phyloP scores from a whole-genome alignment of 345 rosid genomes.

The Brassica incana region DNA sequence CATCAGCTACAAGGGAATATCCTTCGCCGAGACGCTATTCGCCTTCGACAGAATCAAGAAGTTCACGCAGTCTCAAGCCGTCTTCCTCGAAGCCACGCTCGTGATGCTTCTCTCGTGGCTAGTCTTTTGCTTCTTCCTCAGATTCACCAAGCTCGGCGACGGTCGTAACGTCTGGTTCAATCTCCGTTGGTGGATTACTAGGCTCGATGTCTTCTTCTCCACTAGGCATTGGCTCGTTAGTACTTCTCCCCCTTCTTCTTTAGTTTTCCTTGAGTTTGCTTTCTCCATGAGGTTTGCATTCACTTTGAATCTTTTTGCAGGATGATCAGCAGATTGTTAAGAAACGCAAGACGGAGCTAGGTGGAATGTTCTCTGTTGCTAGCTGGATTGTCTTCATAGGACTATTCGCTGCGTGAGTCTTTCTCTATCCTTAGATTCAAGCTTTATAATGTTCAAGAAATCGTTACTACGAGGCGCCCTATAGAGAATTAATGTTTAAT shows the following conservation, averaged over 20 bases:
- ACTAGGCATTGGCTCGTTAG: slow-evolving; percentile 96
- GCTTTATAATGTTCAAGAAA: not conserved
- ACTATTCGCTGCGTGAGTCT: slow-evolving; percentile 88
- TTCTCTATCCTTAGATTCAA: not conserved
- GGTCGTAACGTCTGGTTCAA: slow-evolving; percentile 70
- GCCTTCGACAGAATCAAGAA: slow-evolving; percentile 71
- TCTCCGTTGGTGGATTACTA: slow-evolving; percentile 91
- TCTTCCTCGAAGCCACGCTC: slow-evolving; percentile 86
- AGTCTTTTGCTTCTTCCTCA: slow-evolving; percentile 58
- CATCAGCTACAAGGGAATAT: slow-evolving; percentile 42
- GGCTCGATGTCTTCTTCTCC: slow-evolving; percentile 84
- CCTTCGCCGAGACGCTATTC: slow-evolving; percentile 66
- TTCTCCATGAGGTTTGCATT: not conserved
- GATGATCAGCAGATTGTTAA: slow-evolving; percentile 76
- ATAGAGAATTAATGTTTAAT: not conserved
- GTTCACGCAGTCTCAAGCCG: slow-evolving; percentile 89
- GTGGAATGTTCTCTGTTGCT: slow-evolving; percentile 90
- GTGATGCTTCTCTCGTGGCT: slow-evolving; percentile 77
- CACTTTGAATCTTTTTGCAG: slow-evolving; percentile 37
- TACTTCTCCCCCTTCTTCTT: slow-evolving; percentile 1
- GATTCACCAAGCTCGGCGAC: slow-evolving; percentile 76
- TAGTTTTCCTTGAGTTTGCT: not conserved
- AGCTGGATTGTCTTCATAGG: slow-evolving; percentile 94
- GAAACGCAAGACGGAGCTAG: slow-evolving; percentile 93
- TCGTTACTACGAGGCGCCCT: not conserved